A percentile compares a stretch with the other conserved stretches of the same genome.
Evolutionary conservation across 495 filamentous ascomycete genomes (phyloP).

Genomic region (Annulohypoxylon nitens): DNA sequence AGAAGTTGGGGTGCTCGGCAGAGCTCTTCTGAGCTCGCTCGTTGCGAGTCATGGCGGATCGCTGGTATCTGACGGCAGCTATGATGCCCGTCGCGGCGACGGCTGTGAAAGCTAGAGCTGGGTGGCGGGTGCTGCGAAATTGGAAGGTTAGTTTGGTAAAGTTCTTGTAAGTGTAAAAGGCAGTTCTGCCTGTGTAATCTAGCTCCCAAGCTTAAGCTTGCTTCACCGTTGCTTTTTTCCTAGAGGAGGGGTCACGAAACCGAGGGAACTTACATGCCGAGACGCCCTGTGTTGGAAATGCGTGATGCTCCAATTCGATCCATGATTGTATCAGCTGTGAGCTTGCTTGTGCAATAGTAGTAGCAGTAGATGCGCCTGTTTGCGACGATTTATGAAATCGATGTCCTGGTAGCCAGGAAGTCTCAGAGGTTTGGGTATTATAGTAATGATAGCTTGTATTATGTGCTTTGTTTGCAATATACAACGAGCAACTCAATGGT

Average conservation of each 20-base stretch:
- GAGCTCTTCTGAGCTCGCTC: slow-evolving; percentile 57
- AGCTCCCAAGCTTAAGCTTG: too few species aligned
- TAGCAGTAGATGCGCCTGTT: background rate
- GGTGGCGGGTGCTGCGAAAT: slow-evolving; percentile 49
- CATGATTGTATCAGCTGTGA: slow-evolving; percentile 21
- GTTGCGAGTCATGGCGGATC: slow-evolving; percentile 54
- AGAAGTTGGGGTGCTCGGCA: slow-evolving; percentile 46
- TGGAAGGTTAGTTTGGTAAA: slow-evolving; percentile 14
- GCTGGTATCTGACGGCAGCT: slow-evolving; percentile 53
- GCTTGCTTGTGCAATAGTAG: background rate
- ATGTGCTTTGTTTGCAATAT: background rate
- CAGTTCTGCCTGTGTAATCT: background rate
- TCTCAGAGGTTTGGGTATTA: background rate
- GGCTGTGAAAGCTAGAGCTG: slow-evolving; percentile 48
- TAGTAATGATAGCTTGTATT: background rate
- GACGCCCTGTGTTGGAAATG: slow-evolving; percentile 32
- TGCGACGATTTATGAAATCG: background rate
- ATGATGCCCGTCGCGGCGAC: slow-evolving; percentile 48
- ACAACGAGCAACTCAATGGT: background rate
- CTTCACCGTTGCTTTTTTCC: background rate
- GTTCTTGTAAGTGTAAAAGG: background rate
- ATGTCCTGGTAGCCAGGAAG: background rate
- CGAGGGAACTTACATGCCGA: slow-evolving; percentile 35
- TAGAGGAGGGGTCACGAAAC: background rate
- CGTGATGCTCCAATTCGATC: slow-evolving; percentile 35